phyloP scores from a whole-genome alignment of 2,329 filamentous ascomycete genomes.

The Xylariaceae sp. region DNA sequence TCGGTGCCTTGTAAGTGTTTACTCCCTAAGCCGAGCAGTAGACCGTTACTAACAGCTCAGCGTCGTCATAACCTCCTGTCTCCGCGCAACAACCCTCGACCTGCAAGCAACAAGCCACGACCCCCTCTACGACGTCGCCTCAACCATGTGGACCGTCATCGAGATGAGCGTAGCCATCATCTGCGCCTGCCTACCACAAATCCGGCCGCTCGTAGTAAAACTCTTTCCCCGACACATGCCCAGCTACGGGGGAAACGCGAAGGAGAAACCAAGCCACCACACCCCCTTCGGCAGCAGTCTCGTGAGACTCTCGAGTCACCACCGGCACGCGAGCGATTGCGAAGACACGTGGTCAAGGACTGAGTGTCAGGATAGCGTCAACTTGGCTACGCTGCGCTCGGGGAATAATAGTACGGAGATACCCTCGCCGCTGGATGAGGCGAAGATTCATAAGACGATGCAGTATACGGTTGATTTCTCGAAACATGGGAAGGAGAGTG shows the following conservation, averaged over 20 bases:
- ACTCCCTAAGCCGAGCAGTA: neutral
- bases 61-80: slow-evolving; percentile 32
- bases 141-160: slow-evolving; percentile 36
- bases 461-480: slow-evolving; percentile 31
- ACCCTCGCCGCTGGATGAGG: slow-evolving; percentile 21
- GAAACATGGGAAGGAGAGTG: slow-evolving; percentile 1
- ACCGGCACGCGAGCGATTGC: slow-evolving; percentile 13
- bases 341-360: slow-evolving; percentile 21
- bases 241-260: slow-evolving; percentile 14
- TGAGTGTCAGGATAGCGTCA: slow-evolving; percentile 17
- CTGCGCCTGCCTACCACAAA: slow-evolving; percentile 35
- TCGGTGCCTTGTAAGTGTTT: slow-evolving; percentile 38
- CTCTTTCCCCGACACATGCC: slow-evolving; percentile 30
- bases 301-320: slow-evolving; percentile 10
- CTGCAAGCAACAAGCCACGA: slow-evolving; percentile 28
- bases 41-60: slow-evolving; percentile 12
- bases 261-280: slow-evolving; percentile 12
- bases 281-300: slow-evolving; percentile 10
- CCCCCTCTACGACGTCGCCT: slow-evolving; percentile 30
- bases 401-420: slow-evolving; percentile 5
- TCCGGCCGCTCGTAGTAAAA: slow-evolving; percentile 29
- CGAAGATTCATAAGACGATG: slow-evolving; percentile 28
- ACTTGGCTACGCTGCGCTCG: slow-evolving; percentile 19
- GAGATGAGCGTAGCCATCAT: slow-evolving; percentile 37
- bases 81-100: slow-evolving; percentile 38